phyloP scores from a whole-genome alignment of 2,329 filamentous ascomycete genomes.

The Aspergillus brunneoviolaceus region DNA sequence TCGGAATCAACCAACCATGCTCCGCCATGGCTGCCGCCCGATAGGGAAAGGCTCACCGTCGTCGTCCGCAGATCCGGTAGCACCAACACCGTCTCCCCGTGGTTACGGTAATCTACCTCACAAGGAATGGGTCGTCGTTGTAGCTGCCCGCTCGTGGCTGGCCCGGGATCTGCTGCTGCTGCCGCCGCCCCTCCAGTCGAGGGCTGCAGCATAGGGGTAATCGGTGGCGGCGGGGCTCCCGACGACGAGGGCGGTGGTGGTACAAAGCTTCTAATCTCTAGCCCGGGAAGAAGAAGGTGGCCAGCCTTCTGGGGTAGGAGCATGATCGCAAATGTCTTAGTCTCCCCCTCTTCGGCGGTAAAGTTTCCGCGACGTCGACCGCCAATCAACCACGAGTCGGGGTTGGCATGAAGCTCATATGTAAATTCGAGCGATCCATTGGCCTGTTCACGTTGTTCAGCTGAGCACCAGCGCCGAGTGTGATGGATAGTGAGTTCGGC shows the following conservation, averaged over 20 bases:
- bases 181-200: slow-evolving; percentile 14
- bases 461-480: slow-evolving; percentile 55
- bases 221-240: not conserved
- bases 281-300: slow-evolving; percentile 69
- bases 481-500: slow-evolving; percentile 52
- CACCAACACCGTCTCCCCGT: slow-evolving; percentile 74
- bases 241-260: slow-evolving; percentile 30
- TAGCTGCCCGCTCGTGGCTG: slow-evolving; percentile 4
- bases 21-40: slow-evolving; percentile 55
- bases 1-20: slow-evolving; percentile 67
- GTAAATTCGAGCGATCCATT: slow-evolving; percentile 67
- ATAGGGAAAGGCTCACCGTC: slow-evolving; percentile 70
- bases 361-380: slow-evolving; percentile 80
- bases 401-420: slow-evolving; percentile 74
- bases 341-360: slow-evolving; percentile 48
- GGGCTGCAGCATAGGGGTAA: slow-evolving; percentile 17
- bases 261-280: slow-evolving; percentile 71
- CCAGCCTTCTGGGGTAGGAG: slow-evolving; percentile 79
- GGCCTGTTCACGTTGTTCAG: slow-evolving; percentile 30
- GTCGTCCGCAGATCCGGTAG: slow-evolving; percentile 69
- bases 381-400: slow-evolving; percentile 80
- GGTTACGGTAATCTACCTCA: slow-evolving; percentile 77
- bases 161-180: slow-evolving; percentile 5
- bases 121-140: slow-evolving; percentile 52
- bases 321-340: slow-evolving; percentile 62